Conservation (phyloP, 129 eudicot species). For the Pittosporum tobira region DNA sequence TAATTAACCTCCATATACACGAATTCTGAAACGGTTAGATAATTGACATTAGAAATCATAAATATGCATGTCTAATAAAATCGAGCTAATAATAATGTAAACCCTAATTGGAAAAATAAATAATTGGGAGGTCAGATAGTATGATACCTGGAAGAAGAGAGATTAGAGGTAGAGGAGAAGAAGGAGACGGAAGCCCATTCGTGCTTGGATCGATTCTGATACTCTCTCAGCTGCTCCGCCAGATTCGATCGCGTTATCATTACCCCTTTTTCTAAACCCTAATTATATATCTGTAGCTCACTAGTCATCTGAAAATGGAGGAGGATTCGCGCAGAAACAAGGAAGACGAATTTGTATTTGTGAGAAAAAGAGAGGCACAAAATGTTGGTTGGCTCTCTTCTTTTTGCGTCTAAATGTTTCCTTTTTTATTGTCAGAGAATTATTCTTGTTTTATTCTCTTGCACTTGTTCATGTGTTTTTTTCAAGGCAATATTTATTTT, state of each 20-base stretch:
- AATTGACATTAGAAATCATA: no score
- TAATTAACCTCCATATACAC: no score
- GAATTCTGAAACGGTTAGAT: no score
- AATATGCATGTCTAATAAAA: not conserved
- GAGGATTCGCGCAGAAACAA: no score
- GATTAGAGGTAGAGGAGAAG: slow-evolving; percentile 74
- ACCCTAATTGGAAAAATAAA: not conserved
- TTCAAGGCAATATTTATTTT: no score
- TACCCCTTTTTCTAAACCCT: not conserved
- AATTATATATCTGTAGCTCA: not conserved
- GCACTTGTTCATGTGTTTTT: no score
- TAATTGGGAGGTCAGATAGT: no score
- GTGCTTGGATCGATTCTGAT: slow-evolving; percentile 78
- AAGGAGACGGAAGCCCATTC: slow-evolving; percentile 90
- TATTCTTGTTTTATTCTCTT: no score
- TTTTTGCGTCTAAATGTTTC: not conserved
- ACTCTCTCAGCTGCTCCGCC: slow-evolving; percentile 90
- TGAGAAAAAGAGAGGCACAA: not conserved
- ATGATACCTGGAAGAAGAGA: slow-evolving; percentile 61
- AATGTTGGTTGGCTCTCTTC: not conserved
- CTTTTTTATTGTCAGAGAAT: not conserved
- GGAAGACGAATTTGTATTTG: not conserved
- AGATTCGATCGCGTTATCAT: slow-evolving; percentile 75
- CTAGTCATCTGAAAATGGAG: no score
- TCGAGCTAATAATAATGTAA: not conserved